A percentile compares a stretch with the other conserved stretches of the same genome.
phyloP scores from a whole-genome alignment of 345 rosid species.

The Carallia brachiata region DNA sequence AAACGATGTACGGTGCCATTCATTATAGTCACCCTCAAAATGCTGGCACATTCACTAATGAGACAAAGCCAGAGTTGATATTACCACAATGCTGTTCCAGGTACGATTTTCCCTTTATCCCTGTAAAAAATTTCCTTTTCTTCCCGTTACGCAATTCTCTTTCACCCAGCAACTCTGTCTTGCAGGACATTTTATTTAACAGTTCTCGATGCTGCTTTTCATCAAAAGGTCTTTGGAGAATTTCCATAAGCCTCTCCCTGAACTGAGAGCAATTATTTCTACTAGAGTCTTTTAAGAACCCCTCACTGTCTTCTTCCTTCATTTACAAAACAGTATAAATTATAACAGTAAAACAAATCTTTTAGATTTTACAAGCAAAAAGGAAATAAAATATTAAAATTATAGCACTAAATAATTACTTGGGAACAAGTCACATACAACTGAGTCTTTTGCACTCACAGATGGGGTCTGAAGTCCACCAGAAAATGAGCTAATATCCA shows the following conservation, averaged over 20 bases:
- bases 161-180: conserved; percentile 21
- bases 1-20: too few species aligned
- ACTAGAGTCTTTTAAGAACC: background rate
- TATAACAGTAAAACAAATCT: background rate
- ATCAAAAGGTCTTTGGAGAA: conserved; percentile 51
- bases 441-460: conserved; percentile 30
- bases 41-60: background rate
- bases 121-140: conserved; percentile 11
- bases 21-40: too few species aligned
- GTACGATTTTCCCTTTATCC: conserved; percentile 38
- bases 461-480: conserved; percentile 36
- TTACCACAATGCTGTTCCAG: conserved; percentile 48
- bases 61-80: background rate
- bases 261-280: conserved; percentile 32
- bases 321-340: conserved; percentile 21
- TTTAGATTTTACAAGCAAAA: conserved; percentile 23
- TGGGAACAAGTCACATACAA: conserved; percentile 23
- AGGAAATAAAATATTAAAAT: background rate
- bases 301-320: conserved; percentile 25
- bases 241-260: conserved; percentile 44
- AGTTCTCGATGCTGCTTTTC: conserved; percentile 35
- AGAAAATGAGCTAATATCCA: conserved; percentile 34
- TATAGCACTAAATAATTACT: background rate
- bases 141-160: conserved; percentile 39
- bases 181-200: conserved; percentile 13